Conservation (phyloP, 371 early-diverging fungal species). For the Dipsacomyces acuminosporus region DNA sequence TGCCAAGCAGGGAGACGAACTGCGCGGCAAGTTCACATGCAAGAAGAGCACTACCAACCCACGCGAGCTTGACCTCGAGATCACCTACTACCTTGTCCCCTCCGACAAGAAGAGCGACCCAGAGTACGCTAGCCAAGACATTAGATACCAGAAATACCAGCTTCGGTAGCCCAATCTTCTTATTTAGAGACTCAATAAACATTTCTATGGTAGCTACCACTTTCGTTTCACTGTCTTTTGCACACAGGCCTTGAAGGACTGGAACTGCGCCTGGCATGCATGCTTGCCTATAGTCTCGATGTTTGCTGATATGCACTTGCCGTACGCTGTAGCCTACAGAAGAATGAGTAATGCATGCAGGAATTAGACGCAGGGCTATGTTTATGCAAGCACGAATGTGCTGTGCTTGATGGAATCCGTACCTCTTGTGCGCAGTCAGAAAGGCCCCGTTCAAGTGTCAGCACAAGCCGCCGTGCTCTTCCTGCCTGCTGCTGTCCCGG, state of each 20-base stretch:
- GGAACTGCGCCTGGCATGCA: constrained; percentile 39
- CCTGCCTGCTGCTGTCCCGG: constrained; percentile 28
- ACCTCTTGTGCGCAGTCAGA: constrained; percentile 21
- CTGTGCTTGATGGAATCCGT: not conserved
- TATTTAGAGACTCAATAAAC: not conserved
- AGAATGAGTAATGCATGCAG: not conserved
- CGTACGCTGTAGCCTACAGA: constrained; percentile 36
- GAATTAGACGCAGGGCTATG: not conserved
- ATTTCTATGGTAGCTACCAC: constrained; percentile 29
- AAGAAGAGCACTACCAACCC: constrained; percentile 79
- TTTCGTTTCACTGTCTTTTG: constrained; percentile 30
- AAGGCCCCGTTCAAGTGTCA: constrained; percentile 39
- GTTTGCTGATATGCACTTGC: constrained; percentile 32
- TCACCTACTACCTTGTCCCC: constrained; percentile 56
- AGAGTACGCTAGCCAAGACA: not conserved
- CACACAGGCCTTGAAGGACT: constrained; percentile 39
- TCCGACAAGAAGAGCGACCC: constrained; percentile 2
- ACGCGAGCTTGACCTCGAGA: constrained; percentile 86
- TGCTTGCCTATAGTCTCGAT: constrained; percentile 34
- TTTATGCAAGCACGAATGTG: not conserved
- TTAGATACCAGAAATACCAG: constrained; percentile 24
- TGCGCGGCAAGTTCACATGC: constrained; percentile 74
- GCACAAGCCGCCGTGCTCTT: constrained; percentile 36
- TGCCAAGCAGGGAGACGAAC: constrained; percentile 66
- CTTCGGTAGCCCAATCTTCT: constrained; percentile 11